Evolutionary conservation across 108 stramenopile genomes (phyloP).

Genomic region (Nitzschia putrida): DNA sequence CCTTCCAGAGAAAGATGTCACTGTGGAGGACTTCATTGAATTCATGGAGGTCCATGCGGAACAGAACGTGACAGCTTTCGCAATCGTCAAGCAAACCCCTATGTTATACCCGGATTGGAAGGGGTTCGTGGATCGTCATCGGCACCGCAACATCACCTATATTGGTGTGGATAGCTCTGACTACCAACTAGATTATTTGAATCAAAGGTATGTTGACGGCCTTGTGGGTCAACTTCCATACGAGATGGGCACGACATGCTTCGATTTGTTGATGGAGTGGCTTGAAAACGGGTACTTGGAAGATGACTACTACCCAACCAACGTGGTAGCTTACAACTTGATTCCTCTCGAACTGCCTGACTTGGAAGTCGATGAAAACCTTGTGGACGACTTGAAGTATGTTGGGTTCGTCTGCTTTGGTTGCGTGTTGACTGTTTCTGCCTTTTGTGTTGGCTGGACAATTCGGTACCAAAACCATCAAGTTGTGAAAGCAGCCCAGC

Average conservation of each 20-base stretch:
- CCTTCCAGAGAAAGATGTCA: not conserved
- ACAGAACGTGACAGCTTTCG: not conserved
- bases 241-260: slow-evolving; percentile 29
- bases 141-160: slow-evolving; percentile 9
- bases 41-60: slow-evolving; percentile 6
- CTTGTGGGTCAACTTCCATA: slow-evolving; percentile 50
- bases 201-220: slow-evolving; percentile 32
- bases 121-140: slow-evolving; percentile 15
- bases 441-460: slow-evolving; percentile 28
- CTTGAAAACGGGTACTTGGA: not conserved
- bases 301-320: slow-evolving; percentile 8
- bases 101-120: slow-evolving; percentile 24
- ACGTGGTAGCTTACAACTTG: slow-evolving; percentile 6
- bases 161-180: slow-evolving; percentile 28
- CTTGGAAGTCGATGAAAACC: slow-evolving; percentile 16
- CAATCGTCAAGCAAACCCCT: slow-evolving; percentile 9
- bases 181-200: slow-evolving; percentile 5
- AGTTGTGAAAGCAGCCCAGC: slow-evolving; percentile 50
- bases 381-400: slow-evolving; percentile 24
- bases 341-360: slow-evolving; percentile 38
- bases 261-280: slow-evolving; percentile 6
- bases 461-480: slow-evolving; percentile 16
- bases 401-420: slow-evolving; percentile 23
- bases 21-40: not conserved
- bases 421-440: not conserved